Conservation (phyloP, 169 alveolate species). For the Plasmodium gallinaceum region DNA sequence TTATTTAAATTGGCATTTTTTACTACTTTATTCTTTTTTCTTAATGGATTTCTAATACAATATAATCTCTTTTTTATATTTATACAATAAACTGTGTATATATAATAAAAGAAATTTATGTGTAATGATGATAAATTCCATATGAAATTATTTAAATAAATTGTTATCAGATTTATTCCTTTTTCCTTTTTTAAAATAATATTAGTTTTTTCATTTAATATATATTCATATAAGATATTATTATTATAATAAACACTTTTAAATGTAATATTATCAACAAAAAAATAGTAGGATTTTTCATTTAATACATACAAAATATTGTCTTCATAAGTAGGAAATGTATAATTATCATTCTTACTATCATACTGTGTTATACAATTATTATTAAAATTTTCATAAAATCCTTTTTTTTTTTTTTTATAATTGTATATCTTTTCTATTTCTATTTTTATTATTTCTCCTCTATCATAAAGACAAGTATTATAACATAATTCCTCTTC, state of each 20-base stretch:
- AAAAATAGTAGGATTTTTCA: conserved; percentile 4
- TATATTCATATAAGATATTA: conserved; percentile 19
- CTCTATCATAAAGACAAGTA: conserved; percentile 2
- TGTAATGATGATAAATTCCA: conserved; percentile 40
- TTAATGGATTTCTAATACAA: conserved; percentile 1
- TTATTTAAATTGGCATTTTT: neutral
- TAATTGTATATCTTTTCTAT: conserved; percentile 17
- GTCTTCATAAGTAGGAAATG: neutral
- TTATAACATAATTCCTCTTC: conserved; percentile 29
- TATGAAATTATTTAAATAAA: neutral
- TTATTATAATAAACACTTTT: conserved; percentile 30
- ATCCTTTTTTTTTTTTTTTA: neutral
- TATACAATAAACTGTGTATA: conserved; percentile 12
- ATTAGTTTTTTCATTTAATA: conserved; percentile 31
- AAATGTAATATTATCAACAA: conserved; percentile 7
- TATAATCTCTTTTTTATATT: neutral
- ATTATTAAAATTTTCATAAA: neutral
- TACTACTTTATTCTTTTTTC: conserved; percentile 3
- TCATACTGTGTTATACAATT: neutral
- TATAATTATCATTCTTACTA: neutral
- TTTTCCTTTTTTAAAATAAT: neutral
- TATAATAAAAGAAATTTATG: conserved; percentile 4
- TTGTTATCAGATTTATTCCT: neutral
- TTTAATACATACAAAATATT: too few species aligned
- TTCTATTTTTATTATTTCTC: conserved; percentile 49